Evolutionary conservation across 2,329 filamentous ascomycete species (phyloP).

Genomic region (Fusarium hainanense): DNA sequence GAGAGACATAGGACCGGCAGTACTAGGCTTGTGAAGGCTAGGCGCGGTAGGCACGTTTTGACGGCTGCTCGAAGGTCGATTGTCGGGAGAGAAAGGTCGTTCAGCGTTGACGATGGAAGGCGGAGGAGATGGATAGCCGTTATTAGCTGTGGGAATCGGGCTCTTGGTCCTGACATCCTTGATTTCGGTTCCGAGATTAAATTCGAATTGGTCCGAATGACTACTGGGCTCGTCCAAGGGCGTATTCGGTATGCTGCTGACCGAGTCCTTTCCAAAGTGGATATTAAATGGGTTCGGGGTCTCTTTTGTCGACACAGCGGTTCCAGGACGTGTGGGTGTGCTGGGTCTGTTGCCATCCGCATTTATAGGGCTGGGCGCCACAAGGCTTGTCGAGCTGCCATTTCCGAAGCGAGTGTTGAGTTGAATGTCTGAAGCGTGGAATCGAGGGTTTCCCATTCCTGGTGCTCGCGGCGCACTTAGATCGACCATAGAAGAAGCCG

Average conservation of each 20-base stretch:
- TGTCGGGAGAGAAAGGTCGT: conserved; percentile 41
- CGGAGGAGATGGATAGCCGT: conserved; percentile 54
- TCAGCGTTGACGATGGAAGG: conserved; percentile 51
- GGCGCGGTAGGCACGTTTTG: conserved; percentile 40
- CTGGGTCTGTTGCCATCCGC: conserved; percentile 34
- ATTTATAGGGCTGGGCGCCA: conserved; percentile 47
- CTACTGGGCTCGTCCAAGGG: conserved; percentile 48
- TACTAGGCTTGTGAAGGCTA: conserved; percentile 45
- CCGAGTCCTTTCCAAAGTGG: conserved; percentile 53
- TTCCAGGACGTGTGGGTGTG: conserved; percentile 51
- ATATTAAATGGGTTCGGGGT: conserved; percentile 63
- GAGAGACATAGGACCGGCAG: conserved; percentile 49
- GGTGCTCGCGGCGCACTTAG: conserved; percentile 50
- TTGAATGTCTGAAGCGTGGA: conserved; percentile 55
- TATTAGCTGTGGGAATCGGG: conserved; percentile 13
- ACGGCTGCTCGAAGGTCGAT: conserved; percentile 32
- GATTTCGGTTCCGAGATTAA: conserved; percentile 44
- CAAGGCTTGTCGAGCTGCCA: conserved; percentile 52
- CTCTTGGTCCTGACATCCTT: conserved; percentile 24
- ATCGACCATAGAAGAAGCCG: conserved; percentile 59
- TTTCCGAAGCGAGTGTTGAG: conserved; percentile 53
- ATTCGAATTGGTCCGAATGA: conserved; percentile 56
- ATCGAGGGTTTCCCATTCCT: conserved; percentile 41
- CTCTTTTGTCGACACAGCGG: conserved; percentile 50
- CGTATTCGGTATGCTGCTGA: conserved; percentile 43